These are phyloP conservation scores for Scheffersomyces lignosus DNA, from an alignment of 805 yeast species.

Conservation along the genomic window DNA sequence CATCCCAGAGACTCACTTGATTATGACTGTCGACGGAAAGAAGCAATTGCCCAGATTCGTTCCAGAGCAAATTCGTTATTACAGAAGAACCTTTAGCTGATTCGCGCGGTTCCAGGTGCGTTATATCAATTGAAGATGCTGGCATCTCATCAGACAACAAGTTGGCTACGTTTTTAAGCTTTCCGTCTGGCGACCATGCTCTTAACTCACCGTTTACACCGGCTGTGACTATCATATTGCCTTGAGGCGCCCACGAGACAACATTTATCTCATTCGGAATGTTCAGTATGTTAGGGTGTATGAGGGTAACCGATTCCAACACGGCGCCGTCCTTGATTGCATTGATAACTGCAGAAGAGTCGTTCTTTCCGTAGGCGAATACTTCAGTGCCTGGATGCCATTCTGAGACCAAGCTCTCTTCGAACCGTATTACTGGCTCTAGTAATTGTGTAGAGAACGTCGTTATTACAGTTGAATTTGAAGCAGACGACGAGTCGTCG, in stretches of 20 bases:
- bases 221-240: constrained; percentile 61
- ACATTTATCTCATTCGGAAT: constrained; percentile 27
- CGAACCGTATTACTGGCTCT: constrained; percentile 36
- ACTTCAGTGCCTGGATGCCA: constrained; percentile 59
- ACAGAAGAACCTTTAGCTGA: constrained; percentile 32
- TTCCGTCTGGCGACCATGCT: constrained; percentile 76
- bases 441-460: constrained; percentile 35
- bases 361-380: constrained; percentile 56
- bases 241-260: constrained; percentile 66
- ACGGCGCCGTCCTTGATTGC: constrained; percentile 30
- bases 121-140: constrained; percentile 4
- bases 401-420: constrained; percentile 45
- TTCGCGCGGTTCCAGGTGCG: constrained; percentile 9
- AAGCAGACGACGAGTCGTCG: background rate
- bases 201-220: constrained; percentile 71
- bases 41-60: constrained; percentile 50
- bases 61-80: constrained; percentile 62
- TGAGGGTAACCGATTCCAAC: constrained; percentile 28
- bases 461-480: background rate
- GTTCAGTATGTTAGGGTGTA: constrained; percentile 26
- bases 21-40: constrained; percentile 55
- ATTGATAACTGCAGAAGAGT: constrained; percentile 47
- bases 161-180: constrained; percentile 49
- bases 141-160: constrained; percentile 8
- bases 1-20: constrained; percentile 63